A percentile compares a stretch with the other conserved stretches of the same genome.
Evolutionary conservation across 345 rosid species (phyloP).

Genomic region (Salix udensis): DNA sequence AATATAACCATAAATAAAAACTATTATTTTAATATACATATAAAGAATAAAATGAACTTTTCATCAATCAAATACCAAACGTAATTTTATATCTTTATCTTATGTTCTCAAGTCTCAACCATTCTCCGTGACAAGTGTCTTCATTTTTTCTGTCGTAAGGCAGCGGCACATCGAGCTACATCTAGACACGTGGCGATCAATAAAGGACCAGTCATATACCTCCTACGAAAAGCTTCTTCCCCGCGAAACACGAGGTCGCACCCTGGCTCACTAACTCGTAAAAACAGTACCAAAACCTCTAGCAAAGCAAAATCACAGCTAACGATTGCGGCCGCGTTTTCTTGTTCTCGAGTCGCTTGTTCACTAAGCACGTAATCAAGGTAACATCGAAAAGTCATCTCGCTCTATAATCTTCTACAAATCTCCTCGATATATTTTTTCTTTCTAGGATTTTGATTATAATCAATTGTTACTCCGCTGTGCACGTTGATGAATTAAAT

Average conservation of each 20-base stretch:
- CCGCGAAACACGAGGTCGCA: not conserved
- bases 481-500: not conserved
- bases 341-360: not conserved
- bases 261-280: not conserved
- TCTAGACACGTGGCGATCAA: not conserved
- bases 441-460: constrained; percentile 5
- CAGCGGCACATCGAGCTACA: not conserved
- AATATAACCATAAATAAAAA: too few relatives aligned
- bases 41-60: too few relatives aligned
- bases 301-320: not conserved
- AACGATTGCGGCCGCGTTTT: constrained; percentile 5
- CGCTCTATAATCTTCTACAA: not conserved
- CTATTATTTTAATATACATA: too few relatives aligned
- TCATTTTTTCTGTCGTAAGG: too few relatives aligned
- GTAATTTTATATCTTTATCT: too few relatives aligned
- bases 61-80: too few relatives aligned
- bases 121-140: too few relatives aligned
- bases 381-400: not conserved
- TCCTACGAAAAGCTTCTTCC: not conserved
- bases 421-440: not conserved
- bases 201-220: constrained; percentile 17
- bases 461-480: not conserved
- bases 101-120: too few relatives aligned
- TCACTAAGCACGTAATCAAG: not conserved
- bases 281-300: not conserved